Evolutionary conservation across 2,329 filamentous ascomycete species (phyloP), one percentile per base, ranked within the genome.

Genomic region (Akanthomyces lecanii): DNA sequence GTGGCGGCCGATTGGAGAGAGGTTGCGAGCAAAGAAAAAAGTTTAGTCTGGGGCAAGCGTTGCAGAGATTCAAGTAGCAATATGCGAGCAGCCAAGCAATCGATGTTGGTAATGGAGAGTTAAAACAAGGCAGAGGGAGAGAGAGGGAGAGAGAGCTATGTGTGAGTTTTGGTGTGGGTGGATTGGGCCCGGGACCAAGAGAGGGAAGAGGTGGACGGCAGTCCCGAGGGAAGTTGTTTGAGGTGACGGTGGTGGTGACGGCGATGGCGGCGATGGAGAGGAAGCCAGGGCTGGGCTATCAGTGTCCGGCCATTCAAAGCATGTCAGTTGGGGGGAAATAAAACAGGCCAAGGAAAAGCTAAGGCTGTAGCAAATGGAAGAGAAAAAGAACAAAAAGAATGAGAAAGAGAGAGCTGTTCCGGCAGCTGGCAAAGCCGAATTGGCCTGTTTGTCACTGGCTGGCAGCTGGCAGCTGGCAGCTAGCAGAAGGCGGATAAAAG

Each of bases 131-230:
- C 44, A 44, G n/a, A 58, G 44, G 18, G n/a, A 59, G 56, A 38
- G 28, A 10, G 30, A n/a, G 58, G 5, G 38, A 38, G 51, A 25
- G 14, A n/a, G 23, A 61, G 58, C 48, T 53, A 48, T 47, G 59
- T 51, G 56, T 48, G 59, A 61, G 59, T 61, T 61, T 61, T 61
- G 59, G 59, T 61, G 59, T 61, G 59, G 28, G 59, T 61, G 59
- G 59, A 48, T 54, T 61, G 21, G 50, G 33, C 59, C 59, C 50
- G 30, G 59, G 30, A 61, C 59, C 59, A 54, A 61, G 51, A 54
- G 50, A 61, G 59, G 40, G 40, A 54, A 61, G 36, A 42, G 38
- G 38, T 21, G 28, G 50, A 55, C 50, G 51, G 59, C 40, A 47
- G 59, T 21, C 54, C 59, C 59, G 59, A 61, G 57, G 58, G 25